These are phyloP conservation scores for Leccinum subtestaceum DNA, from an alignment of 768 basidiomycete genomes.

Conservation along the genomic window DNA sequence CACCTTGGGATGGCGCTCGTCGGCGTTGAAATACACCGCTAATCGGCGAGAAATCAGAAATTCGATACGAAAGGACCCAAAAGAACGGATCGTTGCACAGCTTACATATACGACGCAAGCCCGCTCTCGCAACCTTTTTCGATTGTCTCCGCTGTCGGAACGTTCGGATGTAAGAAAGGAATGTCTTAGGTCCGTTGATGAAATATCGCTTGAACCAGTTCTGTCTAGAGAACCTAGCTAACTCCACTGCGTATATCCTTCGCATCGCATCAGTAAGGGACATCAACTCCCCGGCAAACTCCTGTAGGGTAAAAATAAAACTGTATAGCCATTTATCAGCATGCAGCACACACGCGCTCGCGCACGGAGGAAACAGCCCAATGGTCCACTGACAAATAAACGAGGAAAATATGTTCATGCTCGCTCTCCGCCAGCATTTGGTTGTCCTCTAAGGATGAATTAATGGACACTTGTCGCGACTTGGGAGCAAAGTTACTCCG, in stretches of 20 bases:
- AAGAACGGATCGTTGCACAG: neutral
- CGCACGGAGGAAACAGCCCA: neutral
- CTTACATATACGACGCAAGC: slow-evolving; percentile 45
- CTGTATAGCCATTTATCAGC: slow-evolving; percentile 40
- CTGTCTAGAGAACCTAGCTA: slow-evolving; percentile 36
- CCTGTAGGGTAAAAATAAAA: slow-evolving; percentile 95
- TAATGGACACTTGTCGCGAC: slow-evolving; percentile 10
- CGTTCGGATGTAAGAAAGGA: slow-evolving; percentile 23
- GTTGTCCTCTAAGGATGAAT: slow-evolving; percentile 31
- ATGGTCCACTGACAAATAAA: slow-evolving; percentile 76
- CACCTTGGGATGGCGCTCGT: slow-evolving; percentile 47
- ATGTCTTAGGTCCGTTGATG: slow-evolving; percentile 19
- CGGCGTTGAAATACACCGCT: slow-evolving; percentile 56
- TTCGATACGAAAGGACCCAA: neutral
- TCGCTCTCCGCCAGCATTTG: slow-evolving; percentile 44
- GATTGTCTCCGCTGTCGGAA: slow-evolving; percentile 13
- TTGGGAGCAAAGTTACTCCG: slow-evolving; percentile 39
- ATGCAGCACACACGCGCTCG: neutral
- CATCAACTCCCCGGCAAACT: slow-evolving; percentile 83
- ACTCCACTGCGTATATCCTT: slow-evolving; percentile 69
- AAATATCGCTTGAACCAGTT: slow-evolving; percentile 42
- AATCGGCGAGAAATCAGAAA: slow-evolving; percentile 4
- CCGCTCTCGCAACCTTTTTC: slow-evolving; percentile 17
- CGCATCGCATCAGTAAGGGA: slow-evolving; percentile 83
- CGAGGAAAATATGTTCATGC: slow-evolving; percentile 84